phyloP scores from a whole-genome alignment of 2,329 filamentous ascomycete genomes.

The Sphaerulina musiva region DNA sequence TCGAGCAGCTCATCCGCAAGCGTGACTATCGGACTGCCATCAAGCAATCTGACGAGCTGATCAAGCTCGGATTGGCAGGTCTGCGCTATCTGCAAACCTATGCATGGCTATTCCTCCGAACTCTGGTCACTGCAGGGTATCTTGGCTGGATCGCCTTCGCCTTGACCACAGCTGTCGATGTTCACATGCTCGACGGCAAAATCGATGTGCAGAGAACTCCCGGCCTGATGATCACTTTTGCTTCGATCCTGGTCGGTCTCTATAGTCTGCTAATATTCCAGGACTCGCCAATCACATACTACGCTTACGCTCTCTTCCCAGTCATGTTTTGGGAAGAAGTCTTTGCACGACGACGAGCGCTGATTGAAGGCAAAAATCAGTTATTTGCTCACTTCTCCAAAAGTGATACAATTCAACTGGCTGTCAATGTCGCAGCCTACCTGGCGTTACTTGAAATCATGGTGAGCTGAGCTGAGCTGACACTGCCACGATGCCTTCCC shows the following conservation, averaged over 20 bases:
- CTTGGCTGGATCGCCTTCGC: conserved; percentile 94
- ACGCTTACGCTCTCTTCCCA: conserved; percentile 85
- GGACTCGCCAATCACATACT: conserved; percentile 75
- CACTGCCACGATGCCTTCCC: background rate
- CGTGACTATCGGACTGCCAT: conserved; percentile 72
- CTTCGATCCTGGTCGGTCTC: conserved; percentile 65
- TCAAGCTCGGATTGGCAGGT: conserved; percentile 70
- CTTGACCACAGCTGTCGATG: conserved; percentile 77
- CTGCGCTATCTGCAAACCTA: conserved; percentile 94
- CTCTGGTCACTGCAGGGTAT: conserved; percentile 83
- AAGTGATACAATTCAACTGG: conserved; percentile 52
- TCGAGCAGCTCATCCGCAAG: conserved; percentile 60
- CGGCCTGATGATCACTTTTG: conserved; percentile 59
- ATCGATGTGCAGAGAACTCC: conserved; percentile 58
- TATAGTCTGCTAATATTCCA: conserved; percentile 77
- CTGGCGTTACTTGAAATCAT: conserved; percentile 72
- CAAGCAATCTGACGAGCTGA: conserved; percentile 65
- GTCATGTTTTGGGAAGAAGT: conserved; percentile 97
- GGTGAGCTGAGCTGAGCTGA: conserved; percentile 36
- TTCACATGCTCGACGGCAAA: conserved; percentile 72
- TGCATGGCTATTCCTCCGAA: conserved; percentile 91
- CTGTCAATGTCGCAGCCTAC: conserved; percentile 60
- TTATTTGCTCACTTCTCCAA: conserved; percentile 63
- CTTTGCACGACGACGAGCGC: conserved; percentile 65
- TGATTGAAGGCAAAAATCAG: conserved; percentile 59